Evolutionary conservation across 2,329 filamentous ascomycete species (phyloP), one percentile per base, ranked within the genome.

Genomic region (Hysterium pulicare): DNA sequence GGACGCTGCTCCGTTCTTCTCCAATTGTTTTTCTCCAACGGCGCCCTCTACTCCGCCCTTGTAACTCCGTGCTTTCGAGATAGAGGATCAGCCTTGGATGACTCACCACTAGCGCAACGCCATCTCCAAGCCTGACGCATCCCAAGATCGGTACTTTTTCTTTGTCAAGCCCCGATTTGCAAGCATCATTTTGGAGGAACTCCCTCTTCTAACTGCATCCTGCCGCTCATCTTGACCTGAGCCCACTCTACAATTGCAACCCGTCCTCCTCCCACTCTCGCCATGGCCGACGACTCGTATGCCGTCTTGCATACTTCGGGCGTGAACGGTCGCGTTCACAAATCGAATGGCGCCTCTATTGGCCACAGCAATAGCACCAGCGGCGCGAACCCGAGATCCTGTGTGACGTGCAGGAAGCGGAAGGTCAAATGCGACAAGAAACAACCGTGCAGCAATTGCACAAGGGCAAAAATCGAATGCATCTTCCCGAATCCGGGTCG

Each of bases 351-450:
- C 38, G n/a, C 17, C n/a, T 3, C 37, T n/a, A 13, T 37, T 7
- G 21, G 20, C 6, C 40, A 36, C 13, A 42, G 32, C 11, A 42
- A 42, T 22, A 55, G 44, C 44, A 22, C 40, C 36, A 51, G 41
- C 48, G 53, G 51, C 32, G 23, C 52, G 13, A 61, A 63, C 38
- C 59, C 59, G 31, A 51, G 63, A 30, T 66, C 63, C 33, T 66
- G 63, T 51, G 57, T 64, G 31, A 66, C 62, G 24, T 66, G 63
- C 44, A 55, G 63, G 9, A 51, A 53, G 40, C 71, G 82, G 48
- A 85, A 87, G 64, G 86, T 90, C 41, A 84, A 84, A 57, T 90
- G 86, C 73, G 84, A 90, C 70, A 89, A 89, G 70, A 76, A 79
- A 55, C 81, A 87, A 72, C 83, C 85, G 13, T 90, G 86, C 64